Percentiles rank a stretch among this genome's conserved stretches.
phyloP scores from a whole-genome alignment of 768 basidiomycete genomes.

The Pisolithus albus region DNA sequence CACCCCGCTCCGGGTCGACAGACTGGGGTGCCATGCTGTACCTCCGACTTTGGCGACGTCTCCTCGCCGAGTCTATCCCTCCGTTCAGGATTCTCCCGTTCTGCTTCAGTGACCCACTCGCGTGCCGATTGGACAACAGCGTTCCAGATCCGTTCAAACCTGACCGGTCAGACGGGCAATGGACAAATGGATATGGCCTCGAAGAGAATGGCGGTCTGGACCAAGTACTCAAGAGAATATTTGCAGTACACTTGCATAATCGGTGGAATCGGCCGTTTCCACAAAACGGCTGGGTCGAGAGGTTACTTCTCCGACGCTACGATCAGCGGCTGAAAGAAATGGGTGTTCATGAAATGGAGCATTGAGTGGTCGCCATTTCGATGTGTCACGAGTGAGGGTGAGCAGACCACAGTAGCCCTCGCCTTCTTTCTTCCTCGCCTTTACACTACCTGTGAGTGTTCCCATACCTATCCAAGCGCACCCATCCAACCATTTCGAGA shows the following conservation, averaged over 20 bases:
- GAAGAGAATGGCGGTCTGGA: conserved; percentile 62
- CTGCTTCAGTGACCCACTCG: conserved; percentile 89
- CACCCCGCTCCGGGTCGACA: conserved; percentile 73
- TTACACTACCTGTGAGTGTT: neutral
- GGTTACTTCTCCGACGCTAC: conserved; percentile 62
- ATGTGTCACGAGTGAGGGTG: too few relatives aligned
- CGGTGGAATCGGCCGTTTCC: conserved; percentile 91
- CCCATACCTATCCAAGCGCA: neutral
- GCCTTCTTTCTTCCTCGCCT: too few relatives aligned
- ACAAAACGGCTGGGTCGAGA: conserved; percentile 75
- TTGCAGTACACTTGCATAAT: conserved; percentile 90
- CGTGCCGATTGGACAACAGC: conserved; percentile 84
- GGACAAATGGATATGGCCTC: conserved; percentile 50
- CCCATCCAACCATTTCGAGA: neutral
- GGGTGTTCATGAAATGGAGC: neutral
- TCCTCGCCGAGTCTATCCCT: conserved; percentile 62
- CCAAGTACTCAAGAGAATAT: conserved; percentile 58
- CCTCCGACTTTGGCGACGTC: conserved; percentile 81
- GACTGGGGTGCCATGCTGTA: conserved; percentile 95
- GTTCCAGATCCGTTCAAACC: conserved; percentile 84
- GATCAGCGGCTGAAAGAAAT: conserved; percentile 31
- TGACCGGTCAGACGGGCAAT: conserved; percentile 46
- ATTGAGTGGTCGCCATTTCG: too few relatives aligned
- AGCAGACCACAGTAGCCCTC: too few relatives aligned
- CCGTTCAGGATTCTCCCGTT: conserved; percentile 93